Evolutionary conservation across 345 rosid species (phyloP).

Genomic region (Rhodomyrtus tomentosa): DNA sequence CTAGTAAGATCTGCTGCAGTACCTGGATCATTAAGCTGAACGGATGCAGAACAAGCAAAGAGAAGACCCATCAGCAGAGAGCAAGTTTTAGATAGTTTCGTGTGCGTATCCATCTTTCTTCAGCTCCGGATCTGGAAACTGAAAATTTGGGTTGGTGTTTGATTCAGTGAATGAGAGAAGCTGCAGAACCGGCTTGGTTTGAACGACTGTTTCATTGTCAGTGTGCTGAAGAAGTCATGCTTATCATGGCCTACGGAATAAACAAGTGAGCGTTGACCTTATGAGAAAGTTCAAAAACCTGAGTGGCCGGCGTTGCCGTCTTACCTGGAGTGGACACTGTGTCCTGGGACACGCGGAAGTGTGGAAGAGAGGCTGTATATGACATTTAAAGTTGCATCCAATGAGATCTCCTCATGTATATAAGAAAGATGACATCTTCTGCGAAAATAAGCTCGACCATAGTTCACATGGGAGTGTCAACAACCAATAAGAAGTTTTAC

Average conservation of each 20-base stretch:
- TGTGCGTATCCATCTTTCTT: slow-evolving; percentile 20
- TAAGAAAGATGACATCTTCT: not conserved
- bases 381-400: not conserved
- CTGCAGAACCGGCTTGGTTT: not conserved
- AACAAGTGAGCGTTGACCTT: not conserved
- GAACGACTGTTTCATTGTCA: not conserved
- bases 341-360: too few relatives aligned
- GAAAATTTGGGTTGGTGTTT: not conserved
- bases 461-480: not conserved
- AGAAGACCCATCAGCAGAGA: slow-evolving; percentile 55
- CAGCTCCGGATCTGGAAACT: not conserved
- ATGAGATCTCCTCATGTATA: not conserved
- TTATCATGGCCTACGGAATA: not conserved
- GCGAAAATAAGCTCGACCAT: not conserved
- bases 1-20: not conserved
- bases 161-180: not conserved
- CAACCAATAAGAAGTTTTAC: not conserved
- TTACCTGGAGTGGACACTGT: too few relatives aligned
- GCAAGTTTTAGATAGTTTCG: slow-evolving; percentile 16
- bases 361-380: not conserved
- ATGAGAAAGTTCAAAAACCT: not conserved
- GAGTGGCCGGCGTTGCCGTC: too few relatives aligned
- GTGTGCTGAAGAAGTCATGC: not conserved
- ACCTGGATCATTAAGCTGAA: slow-evolving; percentile 81
- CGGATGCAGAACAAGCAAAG: slow-evolving; percentile 73